Evolutionary conservation across 2,329 filamentous ascomycete genomes (phyloP).

Genomic region (Exophiala sideris): DNA sequence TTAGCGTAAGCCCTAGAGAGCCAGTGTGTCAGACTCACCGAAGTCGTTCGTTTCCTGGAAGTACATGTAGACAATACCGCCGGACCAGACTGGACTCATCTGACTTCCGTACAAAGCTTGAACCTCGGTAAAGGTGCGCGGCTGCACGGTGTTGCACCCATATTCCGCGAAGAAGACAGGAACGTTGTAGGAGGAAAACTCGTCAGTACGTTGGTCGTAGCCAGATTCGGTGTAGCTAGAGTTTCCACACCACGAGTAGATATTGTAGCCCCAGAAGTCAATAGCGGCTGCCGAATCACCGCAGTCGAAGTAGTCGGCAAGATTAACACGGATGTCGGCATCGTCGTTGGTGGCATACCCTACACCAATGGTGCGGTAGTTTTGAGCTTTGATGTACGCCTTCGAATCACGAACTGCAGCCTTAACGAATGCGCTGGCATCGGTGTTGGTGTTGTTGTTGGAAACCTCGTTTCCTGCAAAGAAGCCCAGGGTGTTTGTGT

Average conservation of each 20-base stretch:
- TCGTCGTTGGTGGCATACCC: constrained; percentile 97
- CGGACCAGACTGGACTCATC: constrained; percentile 87
- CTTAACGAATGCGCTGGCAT: constrained; percentile 91
- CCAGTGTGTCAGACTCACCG: constrained; percentile 48
- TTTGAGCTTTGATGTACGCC: constrained; percentile 79
- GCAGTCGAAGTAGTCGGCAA: constrained; percentile 95
- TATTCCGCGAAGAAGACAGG: constrained; percentile 99
- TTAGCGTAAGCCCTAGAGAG: constrained; percentile 16
- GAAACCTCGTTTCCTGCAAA: constrained; percentile 98
- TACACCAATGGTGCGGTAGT: constrained; percentile 76
- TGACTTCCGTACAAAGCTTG: constrained; percentile 70
- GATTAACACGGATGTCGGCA: constrained; percentile 70
- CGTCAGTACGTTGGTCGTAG: constrained; percentile 76
- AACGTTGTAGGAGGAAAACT: constrained; percentile 85
- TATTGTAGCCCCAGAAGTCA: constrained; percentile 99
- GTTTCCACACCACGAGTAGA: constrained; percentile 97
- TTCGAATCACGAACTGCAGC: constrained; percentile 95
- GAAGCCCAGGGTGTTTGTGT: constrained; percentile 92
- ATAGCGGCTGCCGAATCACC: constrained; percentile 65
- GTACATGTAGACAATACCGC: constrained; percentile 99
- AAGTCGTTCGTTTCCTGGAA: constrained; percentile 89
- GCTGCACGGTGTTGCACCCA: constrained; percentile 76
- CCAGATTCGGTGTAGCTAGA: constrained; percentile 74
- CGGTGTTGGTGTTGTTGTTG: constrained; percentile 83
- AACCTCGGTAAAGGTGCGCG: constrained; percentile 82